Percentiles rank a stretch among this genome's conserved stretches.
Evolutionary conservation across 352 stramenopile genomes (phyloP).

Genomic region (Globisporangium irregulare): DNA sequence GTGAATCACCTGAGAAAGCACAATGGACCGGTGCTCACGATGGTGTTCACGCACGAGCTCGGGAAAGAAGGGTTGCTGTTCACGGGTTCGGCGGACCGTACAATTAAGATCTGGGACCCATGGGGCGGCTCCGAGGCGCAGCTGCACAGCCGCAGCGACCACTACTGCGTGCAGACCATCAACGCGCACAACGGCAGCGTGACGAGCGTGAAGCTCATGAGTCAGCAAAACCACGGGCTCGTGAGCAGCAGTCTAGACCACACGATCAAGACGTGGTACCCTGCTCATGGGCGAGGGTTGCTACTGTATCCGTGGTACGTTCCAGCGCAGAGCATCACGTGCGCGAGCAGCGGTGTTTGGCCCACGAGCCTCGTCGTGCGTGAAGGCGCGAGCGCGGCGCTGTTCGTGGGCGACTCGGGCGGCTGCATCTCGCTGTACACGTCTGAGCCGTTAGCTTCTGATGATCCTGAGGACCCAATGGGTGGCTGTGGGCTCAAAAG

Average conservation of each 20-base stretch:
- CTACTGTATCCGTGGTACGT: constrained; percentile 73
- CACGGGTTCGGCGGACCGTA: constrained; percentile 58
- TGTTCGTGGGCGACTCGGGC: constrained; percentile 66
- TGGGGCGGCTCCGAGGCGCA: constrained; percentile 42
- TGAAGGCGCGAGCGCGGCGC: constrained; percentile 32
- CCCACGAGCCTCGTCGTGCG: constrained; percentile 56
- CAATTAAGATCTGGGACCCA: constrained; percentile 73
- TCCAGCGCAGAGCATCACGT: constrained; percentile 49
- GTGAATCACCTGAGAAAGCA: constrained; percentile 48
- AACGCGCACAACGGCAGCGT: constrained; percentile 53
- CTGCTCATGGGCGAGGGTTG: constrained; percentile 46
- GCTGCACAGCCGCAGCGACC: constrained; percentile 28
- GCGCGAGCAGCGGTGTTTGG: constrained; percentile 53
- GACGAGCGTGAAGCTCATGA: constrained; percentile 42
- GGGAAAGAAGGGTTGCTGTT: constrained; percentile 60
- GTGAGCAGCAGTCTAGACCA: constrained; percentile 70
- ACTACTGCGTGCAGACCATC: constrained; percentile 66
- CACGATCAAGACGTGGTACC: constrained; percentile 68
- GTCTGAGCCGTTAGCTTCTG: constrained; percentile 1
- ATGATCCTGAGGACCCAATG: not conserved
- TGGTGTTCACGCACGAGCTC: constrained; percentile 43
- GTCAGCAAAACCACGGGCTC: constrained; percentile 44
- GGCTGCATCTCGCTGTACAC: constrained; percentile 64
- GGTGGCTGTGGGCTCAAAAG: not conserved
- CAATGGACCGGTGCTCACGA: constrained; percentile 39